Evolutionary conservation across 2,329 filamentous ascomycete genomes (phyloP).

Genomic region (Graphium sp.): DNA sequence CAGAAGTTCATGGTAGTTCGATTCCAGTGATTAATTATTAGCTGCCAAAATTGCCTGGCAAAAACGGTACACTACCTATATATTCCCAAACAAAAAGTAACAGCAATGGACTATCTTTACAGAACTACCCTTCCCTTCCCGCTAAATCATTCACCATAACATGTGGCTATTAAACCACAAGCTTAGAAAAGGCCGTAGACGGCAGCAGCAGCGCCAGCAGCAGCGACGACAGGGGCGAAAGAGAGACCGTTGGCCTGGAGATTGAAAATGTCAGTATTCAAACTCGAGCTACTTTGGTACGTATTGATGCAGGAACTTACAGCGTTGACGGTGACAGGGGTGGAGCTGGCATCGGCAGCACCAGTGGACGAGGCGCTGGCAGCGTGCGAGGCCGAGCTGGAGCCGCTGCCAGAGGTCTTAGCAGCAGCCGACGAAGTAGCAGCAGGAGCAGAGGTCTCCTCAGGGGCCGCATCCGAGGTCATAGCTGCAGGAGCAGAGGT

Average conservation of each 20-base stretch:
- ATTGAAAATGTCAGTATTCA: not conserved
- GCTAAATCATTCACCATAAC: too few species aligned
- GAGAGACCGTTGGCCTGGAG: conserved; percentile 1
- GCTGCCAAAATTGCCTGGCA: too few species aligned
- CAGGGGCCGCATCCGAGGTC: not conserved
- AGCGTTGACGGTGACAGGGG: conserved; percentile 2
- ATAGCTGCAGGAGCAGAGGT: not conserved
- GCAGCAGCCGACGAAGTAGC: not conserved
- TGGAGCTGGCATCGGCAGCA: not conserved
- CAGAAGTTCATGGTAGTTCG: too few species aligned
- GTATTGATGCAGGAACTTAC: not conserved
- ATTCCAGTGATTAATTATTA: too few species aligned
- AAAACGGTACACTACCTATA: too few species aligned
- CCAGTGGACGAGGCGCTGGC: not conserved
- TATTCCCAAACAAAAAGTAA: too few species aligned
- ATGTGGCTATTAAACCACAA: too few species aligned
- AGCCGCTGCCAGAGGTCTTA: conserved; percentile 1
- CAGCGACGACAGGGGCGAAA: conserved; percentile 1
- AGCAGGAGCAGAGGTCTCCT: not conserved
- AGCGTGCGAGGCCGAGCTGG: not conserved
- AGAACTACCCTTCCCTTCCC: too few species aligned
- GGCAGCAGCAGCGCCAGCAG: conserved; percentile 2
- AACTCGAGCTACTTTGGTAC: not conserved
- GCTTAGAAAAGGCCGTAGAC: conserved; percentile 1
- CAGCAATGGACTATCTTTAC: too few species aligned